Evolutionary conservation across 2,329 filamentous ascomycete genomes (phyloP).

Genomic region (Aspergillus intermedius): DNA sequence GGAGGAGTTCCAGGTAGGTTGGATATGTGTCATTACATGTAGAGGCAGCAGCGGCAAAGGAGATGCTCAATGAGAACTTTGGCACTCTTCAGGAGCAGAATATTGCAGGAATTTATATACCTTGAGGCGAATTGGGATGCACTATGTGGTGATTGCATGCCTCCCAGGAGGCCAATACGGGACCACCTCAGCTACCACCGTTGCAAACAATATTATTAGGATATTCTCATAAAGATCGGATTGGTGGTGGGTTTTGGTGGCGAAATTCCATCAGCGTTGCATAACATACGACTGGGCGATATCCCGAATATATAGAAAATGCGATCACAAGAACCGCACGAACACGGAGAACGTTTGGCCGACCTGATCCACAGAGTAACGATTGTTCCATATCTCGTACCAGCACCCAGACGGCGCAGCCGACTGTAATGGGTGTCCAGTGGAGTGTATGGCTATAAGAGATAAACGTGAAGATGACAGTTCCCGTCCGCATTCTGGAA

Average conservation of each 20-base stretch:
- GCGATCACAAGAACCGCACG: conserved; percentile 5
- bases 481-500: conserved; percentile 7
- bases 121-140: conserved; percentile 13
- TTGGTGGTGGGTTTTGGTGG: conserved; percentile 21
- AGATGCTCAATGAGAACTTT: conserved; percentile 15
- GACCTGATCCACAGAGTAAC: conserved; percentile 2
- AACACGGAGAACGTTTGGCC: conserved; percentile 3
- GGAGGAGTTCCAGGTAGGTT: conserved; percentile 8
- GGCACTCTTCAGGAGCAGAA: conserved; percentile 10
- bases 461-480: conserved; percentile 6
- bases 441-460: conserved; percentile 8
- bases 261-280: conserved; percentile 14
- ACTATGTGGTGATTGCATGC: conserved; percentile 16
- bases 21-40: conserved; percentile 14
- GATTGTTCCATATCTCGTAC: conserved; percentile 3
- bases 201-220: conserved; percentile 14
- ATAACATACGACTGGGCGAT: conserved; percentile 26
- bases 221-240: conserved; percentile 7
- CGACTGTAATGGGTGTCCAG: conserved; percentile 4
- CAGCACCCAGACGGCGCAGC: background rate
- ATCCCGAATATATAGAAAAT: conserved; percentile 6
- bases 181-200: conserved; percentile 9
- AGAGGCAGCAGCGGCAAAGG: conserved; percentile 11
- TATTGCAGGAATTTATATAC: conserved; percentile 13
- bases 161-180: conserved; percentile 9